phyloP scores from a whole-genome alignment of 2,329 filamentous ascomycete genomes.

The Cryphonectria japonica region DNA sequence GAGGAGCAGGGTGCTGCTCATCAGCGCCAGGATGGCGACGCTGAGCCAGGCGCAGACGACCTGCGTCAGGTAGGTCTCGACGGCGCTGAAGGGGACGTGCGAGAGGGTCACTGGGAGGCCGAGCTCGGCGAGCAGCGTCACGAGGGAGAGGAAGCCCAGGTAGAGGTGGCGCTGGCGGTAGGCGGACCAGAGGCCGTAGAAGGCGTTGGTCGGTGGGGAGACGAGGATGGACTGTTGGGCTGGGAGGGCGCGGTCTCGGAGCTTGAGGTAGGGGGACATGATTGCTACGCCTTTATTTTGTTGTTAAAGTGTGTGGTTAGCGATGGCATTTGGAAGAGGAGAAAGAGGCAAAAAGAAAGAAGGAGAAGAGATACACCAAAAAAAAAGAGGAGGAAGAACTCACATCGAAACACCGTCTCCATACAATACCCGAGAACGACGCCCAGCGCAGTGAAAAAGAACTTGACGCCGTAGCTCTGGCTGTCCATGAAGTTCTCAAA shows the following conservation, averaged over 20 bases:
- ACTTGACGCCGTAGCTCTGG: constrained; percentile 44
- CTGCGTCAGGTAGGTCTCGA: constrained; percentile 40
- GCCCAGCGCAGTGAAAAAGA: constrained; percentile 46
- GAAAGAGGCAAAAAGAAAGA: not conserved
- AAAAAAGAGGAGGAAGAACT: not conserved
- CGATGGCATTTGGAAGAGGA: not conserved
- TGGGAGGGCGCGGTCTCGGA: constrained; percentile 35
- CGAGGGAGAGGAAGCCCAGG: constrained; percentile 39
- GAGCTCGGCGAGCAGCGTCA: constrained; percentile 41
- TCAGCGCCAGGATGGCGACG: constrained; percentile 40
- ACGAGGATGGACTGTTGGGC: constrained; percentile 42
- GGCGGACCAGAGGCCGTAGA: constrained; percentile 41
- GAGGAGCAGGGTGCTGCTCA: constrained; percentile 40
- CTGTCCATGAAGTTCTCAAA: constrained; percentile 49
- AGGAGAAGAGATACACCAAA: not conserved
- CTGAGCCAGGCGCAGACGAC: constrained; percentile 40
- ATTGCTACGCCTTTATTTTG: constrained; percentile 40
- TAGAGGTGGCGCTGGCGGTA: constrained; percentile 39
- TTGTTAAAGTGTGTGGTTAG: not conserved
- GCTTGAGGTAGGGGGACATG: constrained; percentile 43
- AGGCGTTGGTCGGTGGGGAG: constrained; percentile 38
- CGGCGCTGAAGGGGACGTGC: constrained; percentile 44
- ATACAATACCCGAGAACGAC: constrained; percentile 37
- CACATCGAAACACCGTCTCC: constrained; percentile 23
- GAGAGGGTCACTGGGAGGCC: constrained; percentile 44